Evolutionary conservation across 495 filamentous ascomycete genomes (phyloP), one percentile per base, ranked within the genome.

Genomic region (Mycothermus thermophilus): DNA sequence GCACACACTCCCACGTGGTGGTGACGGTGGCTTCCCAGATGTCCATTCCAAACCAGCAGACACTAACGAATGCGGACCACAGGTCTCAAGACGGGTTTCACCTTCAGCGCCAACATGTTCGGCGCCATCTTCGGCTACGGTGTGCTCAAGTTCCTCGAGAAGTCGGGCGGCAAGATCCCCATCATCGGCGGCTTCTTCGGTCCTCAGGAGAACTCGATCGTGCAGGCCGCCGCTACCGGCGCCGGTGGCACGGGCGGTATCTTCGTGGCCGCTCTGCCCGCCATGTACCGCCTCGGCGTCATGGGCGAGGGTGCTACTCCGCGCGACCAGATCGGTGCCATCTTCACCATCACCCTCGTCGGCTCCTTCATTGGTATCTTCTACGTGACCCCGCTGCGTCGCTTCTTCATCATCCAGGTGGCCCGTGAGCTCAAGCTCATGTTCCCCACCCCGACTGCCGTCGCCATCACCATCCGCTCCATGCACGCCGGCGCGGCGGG

Each of bases 361-460:
- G 63, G 66, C 30, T 71, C 71, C n/a, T 80, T 75, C 55, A 72
- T 76, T 45, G 75, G 75, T n/a, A 51, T 79, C 16, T 77, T 78
- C 53, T 78, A 76, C 45, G 74, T 70, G 32, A 77, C 72, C 1
- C 75, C 75, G 19, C 60, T 80, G 25, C 71, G 75, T 28, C 75
- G 75, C 42, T 79, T 80, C 58, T 80, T 78, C 57, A 69, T 80
- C 55, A 60, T 79, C 42, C 69, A 77, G 41, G 69, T 78, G 14
- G 72, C 67, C 15, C 62, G 72, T 16, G 74, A 79, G 51, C 55
- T 78, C 34, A 66, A 60, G 34, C 61, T 79, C 30, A 62, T 77
- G 39, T 79, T 79, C 53, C 74, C 74, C n/a, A 67, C 69, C n/a
- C 51, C 68, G 5, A 72, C 73, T 10, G 75, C 75, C 10, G 73